phyloP scores from a whole-genome alignment of 768 basidiomycete genomes.

The Termitomyces eurrhizus region DNA sequence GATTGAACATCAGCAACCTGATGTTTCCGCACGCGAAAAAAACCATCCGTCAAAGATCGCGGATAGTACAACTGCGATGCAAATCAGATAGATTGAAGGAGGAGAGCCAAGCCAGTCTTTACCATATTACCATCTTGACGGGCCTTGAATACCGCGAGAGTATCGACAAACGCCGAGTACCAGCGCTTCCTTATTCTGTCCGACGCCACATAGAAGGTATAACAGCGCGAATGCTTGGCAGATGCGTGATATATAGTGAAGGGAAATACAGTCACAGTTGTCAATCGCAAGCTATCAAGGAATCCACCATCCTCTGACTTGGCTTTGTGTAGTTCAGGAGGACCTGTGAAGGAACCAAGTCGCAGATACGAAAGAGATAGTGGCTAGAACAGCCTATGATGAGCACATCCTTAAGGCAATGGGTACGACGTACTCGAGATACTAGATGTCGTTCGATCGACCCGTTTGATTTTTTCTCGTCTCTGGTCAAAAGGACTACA shows the following conservation, averaged over 20 bases:
- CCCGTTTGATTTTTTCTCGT: conserved; percentile 51
- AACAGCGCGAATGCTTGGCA: conserved; percentile 50
- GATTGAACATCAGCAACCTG: conserved; percentile 31
- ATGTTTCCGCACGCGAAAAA: conserved; percentile 49
- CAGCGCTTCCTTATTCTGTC: conserved; percentile 61
- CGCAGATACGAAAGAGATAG: conserved; percentile 78
- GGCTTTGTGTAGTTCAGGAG: conserved; percentile 63
- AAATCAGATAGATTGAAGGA: background rate
- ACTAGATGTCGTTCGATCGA: conserved; percentile 48
- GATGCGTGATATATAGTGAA: conserved; percentile 75
- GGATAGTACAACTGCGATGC: conserved; percentile 63
- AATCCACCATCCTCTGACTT: conserved; percentile 54
- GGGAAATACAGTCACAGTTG: conserved; percentile 60
- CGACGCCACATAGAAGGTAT: conserved; percentile 66
- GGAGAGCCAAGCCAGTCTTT: conserved; percentile 13
- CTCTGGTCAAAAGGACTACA: conserved; percentile 62
- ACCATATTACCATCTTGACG: conserved; percentile 75
- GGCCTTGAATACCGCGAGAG: conserved; percentile 59
- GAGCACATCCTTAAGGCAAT: background rate
- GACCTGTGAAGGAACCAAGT: conserved; percentile 57
- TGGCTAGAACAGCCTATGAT: conserved; percentile 44
- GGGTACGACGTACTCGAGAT: conserved; percentile 51
- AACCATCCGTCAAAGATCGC: conserved; percentile 52
- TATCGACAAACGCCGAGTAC: conserved; percentile 55
- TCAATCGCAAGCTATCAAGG: conserved; percentile 50